Evolutionary conservation across 2,329 filamentous ascomycete genomes (phyloP).

Genomic region (Venturia asperata): DNA sequence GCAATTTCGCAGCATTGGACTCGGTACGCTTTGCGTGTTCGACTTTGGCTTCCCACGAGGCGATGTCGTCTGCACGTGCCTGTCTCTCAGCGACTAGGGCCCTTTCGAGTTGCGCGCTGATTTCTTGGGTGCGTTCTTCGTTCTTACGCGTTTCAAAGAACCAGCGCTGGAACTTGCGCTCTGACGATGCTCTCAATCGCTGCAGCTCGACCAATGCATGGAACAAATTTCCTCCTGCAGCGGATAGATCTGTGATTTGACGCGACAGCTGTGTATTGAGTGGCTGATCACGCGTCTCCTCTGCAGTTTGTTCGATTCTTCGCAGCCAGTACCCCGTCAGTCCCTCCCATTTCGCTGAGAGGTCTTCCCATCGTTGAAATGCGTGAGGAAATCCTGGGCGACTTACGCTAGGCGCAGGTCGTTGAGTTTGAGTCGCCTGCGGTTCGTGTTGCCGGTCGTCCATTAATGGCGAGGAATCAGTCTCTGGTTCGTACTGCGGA

Average conservation of each 20-base stretch:
- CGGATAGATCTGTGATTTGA: conserved; percentile 94
- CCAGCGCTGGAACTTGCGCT: conserved; percentile 97
- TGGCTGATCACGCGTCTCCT: conserved; percentile 74
- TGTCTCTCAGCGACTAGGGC: conserved; percentile 68
- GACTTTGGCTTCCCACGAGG: conserved; percentile 11
- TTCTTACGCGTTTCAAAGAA: conserved; percentile 92
- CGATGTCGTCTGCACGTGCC: conserved; percentile 46
- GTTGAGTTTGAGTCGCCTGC: conserved; percentile 26
- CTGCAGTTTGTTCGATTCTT: conserved; percentile 80
- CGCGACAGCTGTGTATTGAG: conserved; percentile 81
- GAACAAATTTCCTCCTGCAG: conserved; percentile 92
- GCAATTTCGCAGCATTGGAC: conserved; percentile 40
- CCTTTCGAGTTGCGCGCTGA: conserved; percentile 70
- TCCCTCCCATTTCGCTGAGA: conserved; percentile 97
- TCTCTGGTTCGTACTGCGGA: neutral
- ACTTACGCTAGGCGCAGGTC: conserved; percentile 25
- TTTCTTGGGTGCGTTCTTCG: conserved; percentile 75
- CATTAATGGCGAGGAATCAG: neutral
- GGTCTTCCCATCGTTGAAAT: conserved; percentile 93
- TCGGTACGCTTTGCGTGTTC: conserved; percentile 10
- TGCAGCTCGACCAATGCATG: conserved; percentile 96
- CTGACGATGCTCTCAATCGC: conserved; percentile 84
- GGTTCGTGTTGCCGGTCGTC: neutral
- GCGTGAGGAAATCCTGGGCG: conserved; percentile 70
- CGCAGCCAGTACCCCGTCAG: conserved; percentile 97